Percentiles rank a stretch among this genome's conserved stretches.
These are phyloP conservation scores for Gleditsia sinensis DNA, from an alignment of 306 rosid genomes.

Conservation along the genomic window DNA sequence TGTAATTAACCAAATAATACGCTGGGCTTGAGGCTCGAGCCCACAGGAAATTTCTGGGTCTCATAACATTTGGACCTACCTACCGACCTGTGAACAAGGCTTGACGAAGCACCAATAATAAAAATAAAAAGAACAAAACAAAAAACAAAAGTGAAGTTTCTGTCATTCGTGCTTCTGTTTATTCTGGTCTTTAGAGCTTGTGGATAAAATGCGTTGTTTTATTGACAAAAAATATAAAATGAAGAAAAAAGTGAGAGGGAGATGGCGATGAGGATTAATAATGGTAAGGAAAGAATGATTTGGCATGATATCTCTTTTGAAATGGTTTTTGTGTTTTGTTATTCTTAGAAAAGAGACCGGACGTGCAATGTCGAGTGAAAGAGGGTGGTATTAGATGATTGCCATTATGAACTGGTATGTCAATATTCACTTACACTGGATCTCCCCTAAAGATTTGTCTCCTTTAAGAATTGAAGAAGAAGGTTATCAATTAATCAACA, in stretches of 20 bases:
- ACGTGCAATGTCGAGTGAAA: background rate
- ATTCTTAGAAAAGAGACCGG: background rate
- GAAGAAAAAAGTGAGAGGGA: background rate
- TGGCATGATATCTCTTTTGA: background rate
- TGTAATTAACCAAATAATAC: background rate
- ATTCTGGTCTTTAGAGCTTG: too few relatives aligned
- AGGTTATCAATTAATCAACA: background rate
- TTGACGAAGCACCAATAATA: too few relatives aligned
- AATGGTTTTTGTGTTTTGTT: background rate
- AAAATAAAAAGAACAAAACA: too few relatives aligned
- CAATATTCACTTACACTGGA: background rate
- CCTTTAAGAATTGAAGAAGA: background rate
- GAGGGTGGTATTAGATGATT: background rate
- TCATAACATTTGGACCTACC: background rate
- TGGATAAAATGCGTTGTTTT: too few relatives aligned
- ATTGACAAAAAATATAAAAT: too few relatives aligned
- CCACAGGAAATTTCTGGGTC: slow-evolving; percentile 20
- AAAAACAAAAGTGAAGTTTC: too few relatives aligned
- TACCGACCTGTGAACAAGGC: background rate
- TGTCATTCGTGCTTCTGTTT: too few relatives aligned
- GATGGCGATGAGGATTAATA: background rate
- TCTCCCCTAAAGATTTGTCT: background rate
- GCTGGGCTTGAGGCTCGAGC: too few relatives aligned
- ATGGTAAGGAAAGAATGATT: background rate
- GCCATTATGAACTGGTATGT: background rate